Evolutionary conservation across 129 eudicot genomes (phyloP).

Genomic region (Flaveria bidentis): DNA sequence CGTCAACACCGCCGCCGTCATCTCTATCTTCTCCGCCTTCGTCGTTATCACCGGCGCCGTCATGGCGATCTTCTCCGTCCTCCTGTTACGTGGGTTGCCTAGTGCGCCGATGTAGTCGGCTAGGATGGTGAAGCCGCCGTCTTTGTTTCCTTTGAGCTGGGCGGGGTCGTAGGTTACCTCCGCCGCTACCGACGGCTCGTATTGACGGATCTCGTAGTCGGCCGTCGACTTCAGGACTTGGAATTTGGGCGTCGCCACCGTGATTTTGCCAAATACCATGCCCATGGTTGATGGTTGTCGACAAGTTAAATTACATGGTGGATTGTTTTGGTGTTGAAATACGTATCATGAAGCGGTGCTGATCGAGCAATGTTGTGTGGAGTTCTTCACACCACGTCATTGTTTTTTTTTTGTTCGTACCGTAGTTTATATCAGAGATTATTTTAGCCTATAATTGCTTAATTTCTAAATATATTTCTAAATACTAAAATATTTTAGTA

Average conservation of each 20-base stretch:
- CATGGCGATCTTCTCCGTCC: conserved; percentile 70
- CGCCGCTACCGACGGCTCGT: conserved; percentile 66
- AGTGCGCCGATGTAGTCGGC: conserved; percentile 84
- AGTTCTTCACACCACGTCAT: conserved; percentile 16
- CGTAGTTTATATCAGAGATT: no score
- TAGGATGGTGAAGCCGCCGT: conserved; percentile 71
- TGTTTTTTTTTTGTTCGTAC: not conserved
- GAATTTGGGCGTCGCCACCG: conserved; percentile 75
- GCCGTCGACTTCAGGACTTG: conserved; percentile 45
- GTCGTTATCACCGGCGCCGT: conserved; percentile 77
- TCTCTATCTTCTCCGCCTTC: conserved; percentile 60
- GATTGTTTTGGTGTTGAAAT: no score
- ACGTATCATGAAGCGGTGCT: no score
- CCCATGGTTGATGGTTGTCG: conserved; percentile 43
- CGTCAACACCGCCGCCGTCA: conserved; percentile 83
- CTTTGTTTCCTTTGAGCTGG: conserved; percentile 27
- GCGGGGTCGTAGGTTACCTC: conserved; percentile 67
- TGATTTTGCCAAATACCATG: conserved; percentile 61
- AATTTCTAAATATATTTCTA: no score
- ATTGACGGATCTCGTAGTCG: conserved; percentile 78
- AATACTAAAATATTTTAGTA: no score
- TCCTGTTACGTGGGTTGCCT: conserved; percentile 69
- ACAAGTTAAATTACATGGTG: no score
- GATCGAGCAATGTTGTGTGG: conserved; percentile 9
- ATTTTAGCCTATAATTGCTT: no score